Conservation (phyloP, 306 rosid genomes). For the Gynostemma pentaphyllum region DNA sequence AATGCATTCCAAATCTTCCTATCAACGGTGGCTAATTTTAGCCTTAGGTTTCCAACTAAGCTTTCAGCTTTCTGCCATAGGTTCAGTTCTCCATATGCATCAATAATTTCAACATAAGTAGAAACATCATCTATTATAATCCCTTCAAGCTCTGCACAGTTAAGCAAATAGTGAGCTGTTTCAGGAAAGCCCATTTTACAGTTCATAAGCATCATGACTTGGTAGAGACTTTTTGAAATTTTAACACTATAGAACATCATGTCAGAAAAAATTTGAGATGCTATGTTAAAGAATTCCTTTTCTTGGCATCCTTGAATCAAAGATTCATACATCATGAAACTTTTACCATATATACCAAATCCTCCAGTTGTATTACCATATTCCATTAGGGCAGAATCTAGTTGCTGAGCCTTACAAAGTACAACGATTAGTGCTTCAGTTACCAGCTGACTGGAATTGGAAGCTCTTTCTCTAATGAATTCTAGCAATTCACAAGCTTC, state of each 20-base stretch:
- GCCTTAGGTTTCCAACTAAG: conserved; percentile 63
- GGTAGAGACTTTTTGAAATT: conserved; percentile 50
- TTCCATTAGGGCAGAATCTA: conserved; percentile 69
- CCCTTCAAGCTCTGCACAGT: conserved; percentile 48
- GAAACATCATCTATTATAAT: conserved; percentile 23
- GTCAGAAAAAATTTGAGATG: conserved; percentile 77
- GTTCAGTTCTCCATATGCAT: conserved; percentile 69
- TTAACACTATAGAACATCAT: conserved; percentile 71
- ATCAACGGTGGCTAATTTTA: conserved; percentile 39
- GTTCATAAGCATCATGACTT: conserved; percentile 46
- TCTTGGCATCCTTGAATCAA: conserved; percentile 60
- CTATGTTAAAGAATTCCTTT: conserved; percentile 51
- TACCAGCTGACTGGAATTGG: conserved; percentile 46
- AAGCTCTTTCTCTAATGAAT: conserved; percentile 55
- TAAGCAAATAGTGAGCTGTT: conserved; percentile 70
- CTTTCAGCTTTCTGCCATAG: conserved; percentile 89
- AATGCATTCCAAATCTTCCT: conserved; percentile 90
- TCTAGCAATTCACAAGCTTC: conserved; percentile 85
- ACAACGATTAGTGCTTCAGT: conserved; percentile 65
- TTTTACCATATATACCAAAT: conserved; percentile 40
- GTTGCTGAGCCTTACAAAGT: conserved; percentile 59
- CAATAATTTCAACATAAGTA: conserved; percentile 42
- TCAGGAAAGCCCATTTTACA: conserved; percentile 72
- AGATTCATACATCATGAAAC: conserved; percentile 53
- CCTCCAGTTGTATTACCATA: conserved; percentile 37